Conservation (phyloP, 192 early-diverging fungal species). For the Rhizophagus clarus region DNA sequence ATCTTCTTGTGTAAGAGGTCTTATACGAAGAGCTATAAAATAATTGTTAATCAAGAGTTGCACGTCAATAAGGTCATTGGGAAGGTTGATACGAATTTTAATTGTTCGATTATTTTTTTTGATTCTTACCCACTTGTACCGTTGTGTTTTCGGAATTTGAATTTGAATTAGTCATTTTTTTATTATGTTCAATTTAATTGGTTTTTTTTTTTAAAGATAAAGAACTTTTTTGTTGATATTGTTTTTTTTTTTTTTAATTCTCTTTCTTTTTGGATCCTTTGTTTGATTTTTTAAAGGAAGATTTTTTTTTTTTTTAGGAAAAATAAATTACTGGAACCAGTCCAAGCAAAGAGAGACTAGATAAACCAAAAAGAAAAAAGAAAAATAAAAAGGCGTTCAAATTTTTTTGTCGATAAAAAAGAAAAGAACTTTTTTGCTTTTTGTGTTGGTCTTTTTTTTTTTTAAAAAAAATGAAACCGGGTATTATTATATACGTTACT, state of each 20-base stretch:
- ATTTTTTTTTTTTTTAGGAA: background rate
- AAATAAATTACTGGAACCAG: background rate
- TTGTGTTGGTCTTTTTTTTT: too few species aligned
- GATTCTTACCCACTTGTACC: slow-evolving; percentile 27
- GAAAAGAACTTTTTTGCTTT: too few species aligned
- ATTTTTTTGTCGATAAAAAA: background rate
- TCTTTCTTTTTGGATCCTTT: too few species aligned
- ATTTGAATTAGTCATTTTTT: slow-evolving; percentile 10
- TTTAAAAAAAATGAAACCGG: too few species aligned
- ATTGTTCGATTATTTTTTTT: background rate
- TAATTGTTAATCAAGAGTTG: too few species aligned
- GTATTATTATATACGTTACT: too few species aligned
- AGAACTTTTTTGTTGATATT: background rate
- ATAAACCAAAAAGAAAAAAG: background rate
- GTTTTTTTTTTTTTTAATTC: too few species aligned
- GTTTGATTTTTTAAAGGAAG: too few species aligned
- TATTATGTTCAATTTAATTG: background rate
- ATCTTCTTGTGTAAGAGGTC: slow-evolving; percentile 23
- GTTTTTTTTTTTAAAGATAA: background rate
- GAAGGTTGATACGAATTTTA: too few species aligned
- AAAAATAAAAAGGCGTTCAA: background rate
- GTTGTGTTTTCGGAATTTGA: slow-evolving; percentile 21
- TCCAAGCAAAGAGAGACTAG: background rate
- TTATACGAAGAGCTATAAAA: slow-evolving; percentile 24
- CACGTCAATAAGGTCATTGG: too few species aligned